A percentile compares a stretch with the other conserved stretches of the same genome.
phyloP scores from a whole-genome alignment of 1,284 basidiomycete species.

The Phellinidium pouzarii region DNA sequence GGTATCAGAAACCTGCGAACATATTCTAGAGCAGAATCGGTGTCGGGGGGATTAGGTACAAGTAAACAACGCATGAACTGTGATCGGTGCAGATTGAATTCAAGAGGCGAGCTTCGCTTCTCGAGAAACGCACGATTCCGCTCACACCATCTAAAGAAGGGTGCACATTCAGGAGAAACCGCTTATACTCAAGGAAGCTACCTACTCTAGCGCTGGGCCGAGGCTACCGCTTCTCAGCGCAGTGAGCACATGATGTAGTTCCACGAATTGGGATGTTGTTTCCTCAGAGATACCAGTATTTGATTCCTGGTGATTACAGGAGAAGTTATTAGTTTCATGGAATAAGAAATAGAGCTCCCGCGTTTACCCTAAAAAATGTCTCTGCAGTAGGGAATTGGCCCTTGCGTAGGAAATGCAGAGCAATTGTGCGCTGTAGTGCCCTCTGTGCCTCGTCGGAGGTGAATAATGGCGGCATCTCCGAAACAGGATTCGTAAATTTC shows the following conservation, averaged over 20 bases:
- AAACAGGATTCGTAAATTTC: slow-evolving; percentile 66
- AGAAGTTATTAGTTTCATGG: too few relatives aligned
- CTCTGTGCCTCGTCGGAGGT: slow-evolving; percentile 47
- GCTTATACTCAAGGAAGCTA: slow-evolving; percentile 18
- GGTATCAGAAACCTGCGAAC: slow-evolving; percentile 60
- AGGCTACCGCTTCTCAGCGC: slow-evolving; percentile 66
- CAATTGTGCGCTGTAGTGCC: slow-evolving; percentile 69
- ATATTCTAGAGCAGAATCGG: slow-evolving; percentile 64
- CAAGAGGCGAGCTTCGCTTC: slow-evolving; percentile 67
- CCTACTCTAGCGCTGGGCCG: slow-evolving; percentile 66
- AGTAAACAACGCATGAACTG: slow-evolving; percentile 74
- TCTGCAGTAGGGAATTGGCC: slow-evolving; percentile 73
- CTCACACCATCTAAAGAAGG: slow-evolving; percentile 61
- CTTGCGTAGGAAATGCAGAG: slow-evolving; percentile 71
- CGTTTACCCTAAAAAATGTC: slow-evolving; percentile 59
- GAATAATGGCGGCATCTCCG: slow-evolving; percentile 67
- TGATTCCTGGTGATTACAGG: slow-evolving; percentile 65
- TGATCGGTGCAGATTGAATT: slow-evolving; percentile 83
- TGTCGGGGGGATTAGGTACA: slow-evolving; percentile 46
- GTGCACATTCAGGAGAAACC: slow-evolving; percentile 8
- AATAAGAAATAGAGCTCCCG: slow-evolving; percentile 13
- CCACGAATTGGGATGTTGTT: slow-evolving; percentile 55
- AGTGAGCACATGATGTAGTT: slow-evolving; percentile 68
- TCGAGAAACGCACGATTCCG: slow-evolving; percentile 60
- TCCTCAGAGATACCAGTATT: slow-evolving; percentile 52